phyloP scores from a whole-genome alignment of 2,329 filamentous ascomycete species.

The Alternaria ethzedia region DNA sequence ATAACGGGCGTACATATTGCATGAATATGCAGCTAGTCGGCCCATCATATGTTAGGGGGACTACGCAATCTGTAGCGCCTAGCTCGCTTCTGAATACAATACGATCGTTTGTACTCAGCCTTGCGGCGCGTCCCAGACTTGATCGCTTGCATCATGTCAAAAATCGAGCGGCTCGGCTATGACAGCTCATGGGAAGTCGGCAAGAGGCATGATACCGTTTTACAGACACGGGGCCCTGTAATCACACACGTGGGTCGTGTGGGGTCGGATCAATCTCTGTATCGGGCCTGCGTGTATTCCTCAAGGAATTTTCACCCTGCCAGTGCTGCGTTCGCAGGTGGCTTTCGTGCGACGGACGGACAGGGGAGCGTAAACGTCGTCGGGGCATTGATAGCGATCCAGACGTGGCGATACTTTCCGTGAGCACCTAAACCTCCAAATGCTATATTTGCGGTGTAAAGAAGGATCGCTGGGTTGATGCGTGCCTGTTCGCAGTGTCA shows the following conservation, averaged over 20 bases:
- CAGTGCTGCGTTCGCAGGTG: neutral
- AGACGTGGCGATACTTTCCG: slow-evolving; percentile 2
- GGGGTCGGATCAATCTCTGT: slow-evolving; percentile 12
- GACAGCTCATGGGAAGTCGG: neutral
- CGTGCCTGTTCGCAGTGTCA: neutral
- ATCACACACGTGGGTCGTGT: slow-evolving; percentile 2
- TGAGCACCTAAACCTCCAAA: neutral
- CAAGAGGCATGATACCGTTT: slow-evolving; percentile 4
- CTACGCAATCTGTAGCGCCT: neutral
- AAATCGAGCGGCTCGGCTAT: slow-evolving; percentile 1
- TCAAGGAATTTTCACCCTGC: neutral
- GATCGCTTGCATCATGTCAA: slow-evolving; percentile 6
- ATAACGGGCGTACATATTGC: slow-evolving; percentile 13
- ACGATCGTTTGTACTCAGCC: slow-evolving; percentile 11
- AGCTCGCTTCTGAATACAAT: slow-evolving; percentile 7
- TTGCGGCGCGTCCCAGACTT: slow-evolving; percentile 1
- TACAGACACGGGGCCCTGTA: slow-evolving; percentile 9
- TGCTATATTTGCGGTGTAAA: neutral
- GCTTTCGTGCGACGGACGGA: neutral
- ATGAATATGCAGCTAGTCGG: slow-evolving; percentile 15
- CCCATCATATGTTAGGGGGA: slow-evolving; percentile 2
- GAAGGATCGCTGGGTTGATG: neutral
- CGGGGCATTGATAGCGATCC: slow-evolving; percentile 3
- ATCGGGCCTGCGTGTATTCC: neutral
- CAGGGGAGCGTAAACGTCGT: neutral